phyloP scores from a whole-genome alignment of 805 yeast genomes.

The Deakozyma indianensis region DNA sequence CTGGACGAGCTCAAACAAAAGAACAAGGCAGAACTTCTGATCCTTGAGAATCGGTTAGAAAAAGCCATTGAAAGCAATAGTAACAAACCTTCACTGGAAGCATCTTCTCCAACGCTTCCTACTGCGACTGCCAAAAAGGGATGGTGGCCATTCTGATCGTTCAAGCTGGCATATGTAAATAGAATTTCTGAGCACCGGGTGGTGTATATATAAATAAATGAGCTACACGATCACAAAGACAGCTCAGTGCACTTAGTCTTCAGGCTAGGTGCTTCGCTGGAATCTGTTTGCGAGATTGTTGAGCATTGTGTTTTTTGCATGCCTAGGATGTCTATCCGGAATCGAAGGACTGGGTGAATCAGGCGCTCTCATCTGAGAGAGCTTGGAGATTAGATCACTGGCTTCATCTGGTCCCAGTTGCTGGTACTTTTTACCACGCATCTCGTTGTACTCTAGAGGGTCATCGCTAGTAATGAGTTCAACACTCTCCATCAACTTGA shows the following conservation, averaged over 20 bases:
- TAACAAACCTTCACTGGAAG: not conserved
- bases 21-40: not conserved
- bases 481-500: slow-evolving; percentile 65
- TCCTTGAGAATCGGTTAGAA: not conserved
- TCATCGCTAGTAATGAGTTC: slow-evolving; percentile 48
- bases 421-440: not conserved
- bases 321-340: not conserved
- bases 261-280: not conserved
- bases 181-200: too few relatives aligned
- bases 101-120: not conserved
- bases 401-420: not conserved
- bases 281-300: not conserved
- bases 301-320: not conserved
- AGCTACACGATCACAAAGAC: not conserved
- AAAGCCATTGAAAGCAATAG: not conserved
- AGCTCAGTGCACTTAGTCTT: not conserved
- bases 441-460: not conserved
- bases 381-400: not conserved
- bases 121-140: not conserved
- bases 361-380: not conserved
- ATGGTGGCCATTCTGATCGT: not conserved
- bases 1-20: not conserved
- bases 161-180: not conserved
- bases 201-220: not conserved
- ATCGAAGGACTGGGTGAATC: not conserved